Percentiles rank a stretch among this genome's conserved stretches.
Evolutionary conservation across 768 basidiomycete species (phyloP).

Genomic region (Filobasidium wieringae): DNA sequence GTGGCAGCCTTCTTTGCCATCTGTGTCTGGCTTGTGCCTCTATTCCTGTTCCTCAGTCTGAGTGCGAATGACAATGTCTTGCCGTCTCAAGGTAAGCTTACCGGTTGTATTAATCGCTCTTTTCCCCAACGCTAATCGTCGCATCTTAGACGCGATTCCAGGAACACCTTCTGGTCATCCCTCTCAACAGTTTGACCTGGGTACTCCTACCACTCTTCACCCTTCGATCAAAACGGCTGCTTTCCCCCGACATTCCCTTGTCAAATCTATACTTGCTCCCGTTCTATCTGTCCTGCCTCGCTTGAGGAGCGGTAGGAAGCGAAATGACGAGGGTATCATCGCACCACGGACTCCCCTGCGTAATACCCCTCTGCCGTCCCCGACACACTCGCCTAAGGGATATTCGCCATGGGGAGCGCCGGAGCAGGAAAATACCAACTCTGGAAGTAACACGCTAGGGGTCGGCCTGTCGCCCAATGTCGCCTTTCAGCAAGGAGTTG

Average conservation of each 20-base stretch:
- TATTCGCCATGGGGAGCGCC: not conserved
- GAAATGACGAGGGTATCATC: conserved; percentile 57
- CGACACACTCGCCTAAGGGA: not conserved
- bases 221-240: conserved; percentile 8
- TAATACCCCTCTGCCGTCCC: conserved; percentile 9
- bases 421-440: no score
- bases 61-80: conserved; percentile 95
- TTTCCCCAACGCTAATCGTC: not conserved
- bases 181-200: not conserved
- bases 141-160: conserved; percentile 2
- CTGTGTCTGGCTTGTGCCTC: conserved; percentile 51
- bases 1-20: conserved; percentile 46
- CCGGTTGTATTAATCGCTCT: not conserved
- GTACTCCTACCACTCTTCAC: not conserved
- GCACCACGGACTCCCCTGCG: conserved; percentile 42
- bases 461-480: no score
- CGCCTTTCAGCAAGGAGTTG: no score
- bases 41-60: conserved; percentile 89
- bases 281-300: conserved; percentile 43
- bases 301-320: conserved; percentile 35
- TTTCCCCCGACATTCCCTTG: conserved; percentile 19
- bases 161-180: conserved; percentile 10
- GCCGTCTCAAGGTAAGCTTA: conserved; percentile 43
- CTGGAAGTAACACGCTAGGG: no score
- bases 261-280: conserved; percentile 32